Base-by-base conservation (phyloP, 1,284 basidiomycete species). In the Sporisorium reilianum region DNA sequence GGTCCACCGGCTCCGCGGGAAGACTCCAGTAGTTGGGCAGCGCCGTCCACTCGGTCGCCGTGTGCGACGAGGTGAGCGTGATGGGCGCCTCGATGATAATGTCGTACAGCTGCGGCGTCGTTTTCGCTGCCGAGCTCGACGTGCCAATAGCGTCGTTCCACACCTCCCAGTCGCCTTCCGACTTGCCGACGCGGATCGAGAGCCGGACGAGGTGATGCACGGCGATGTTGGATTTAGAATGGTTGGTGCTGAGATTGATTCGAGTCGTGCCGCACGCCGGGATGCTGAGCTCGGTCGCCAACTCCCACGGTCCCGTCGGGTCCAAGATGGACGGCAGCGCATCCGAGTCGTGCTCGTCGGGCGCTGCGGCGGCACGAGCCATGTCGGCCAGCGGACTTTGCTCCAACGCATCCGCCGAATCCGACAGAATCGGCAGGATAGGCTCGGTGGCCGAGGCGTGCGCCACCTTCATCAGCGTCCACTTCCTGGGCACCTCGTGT, bases 81-180 rank as follows among this genome's bases (percentile, higher is more conserved):
- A 95, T 88, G 0, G 93, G 93, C 0, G 90, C 89, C 80, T 93
- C 92, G 60, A 98, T 90, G 53, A 95, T 91, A 77, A 98, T 94
- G 85, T 97, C 95, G 85, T 92, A 95, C 26, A 85, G 52, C 55
- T 64, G 68, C 18, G 64, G 67, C 3, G 57, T 20, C 5, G 23
- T 20, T 22, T 66, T 59, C 38, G 54, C 57, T 1, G 61, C 46
- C 8, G 61, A 46, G 20, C 50, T 61, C 38, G 58, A 50, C 12
- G 32, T 22, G 40, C 30, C 44, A 18, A 23, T 22, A 7, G 34
- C 26, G 25, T 50, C 42, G 26, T 50, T 60, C 53, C 52, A 55
- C 38, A 59, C 62, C 23, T 52, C 54, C 34, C 40, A 56, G 16
- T 45, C 55, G 18, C 64, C 70, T 36, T 74, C 69, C 49, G 78